phyloP scores from a whole-genome alignment of 2,329 filamentous ascomycete species.

The Delphinella strobiligena region DNA sequence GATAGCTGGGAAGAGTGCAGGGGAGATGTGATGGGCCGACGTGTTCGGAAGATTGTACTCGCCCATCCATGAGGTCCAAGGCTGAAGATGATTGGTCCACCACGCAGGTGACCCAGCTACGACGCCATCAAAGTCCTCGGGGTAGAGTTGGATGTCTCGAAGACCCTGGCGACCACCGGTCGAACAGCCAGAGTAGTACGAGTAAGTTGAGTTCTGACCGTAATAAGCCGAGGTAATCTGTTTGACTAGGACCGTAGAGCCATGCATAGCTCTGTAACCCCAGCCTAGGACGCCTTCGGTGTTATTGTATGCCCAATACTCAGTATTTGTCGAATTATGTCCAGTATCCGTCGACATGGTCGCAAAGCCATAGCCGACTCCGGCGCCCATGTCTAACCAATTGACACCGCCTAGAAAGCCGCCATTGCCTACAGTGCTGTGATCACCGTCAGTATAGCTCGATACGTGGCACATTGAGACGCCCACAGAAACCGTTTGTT shows the following conservation, averaged over 20 bases:
- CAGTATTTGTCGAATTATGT: slow-evolving; percentile 27
- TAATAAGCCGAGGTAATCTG: slow-evolving; percentile 38
- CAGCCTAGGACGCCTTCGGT: slow-evolving; percentile 27
- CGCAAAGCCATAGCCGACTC: slow-evolving; percentile 30
- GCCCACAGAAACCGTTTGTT: slow-evolving; percentile 19
- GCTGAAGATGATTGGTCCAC: slow-evolving; percentile 38
- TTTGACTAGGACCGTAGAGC: slow-evolving; percentile 37
- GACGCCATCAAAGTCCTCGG: slow-evolving; percentile 46
- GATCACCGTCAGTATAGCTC: neutral
- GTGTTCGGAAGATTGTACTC: slow-evolving; percentile 37
- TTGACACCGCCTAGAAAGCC: slow-evolving; percentile 37
- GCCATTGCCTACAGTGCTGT: slow-evolving; percentile 31
- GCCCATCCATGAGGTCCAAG: slow-evolving; percentile 33
- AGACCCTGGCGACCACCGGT: slow-evolving; percentile 48
- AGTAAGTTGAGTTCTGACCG: slow-evolving; percentile 28
- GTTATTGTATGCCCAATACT: slow-evolving; percentile 26
- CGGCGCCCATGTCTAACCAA: slow-evolving; percentile 35
- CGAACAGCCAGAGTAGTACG: slow-evolving; percentile 48
- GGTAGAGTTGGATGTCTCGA: slow-evolving; percentile 40
- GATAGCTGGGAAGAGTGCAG: slow-evolving; percentile 32
- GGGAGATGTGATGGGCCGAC: slow-evolving; percentile 32
- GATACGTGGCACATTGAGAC: neutral
- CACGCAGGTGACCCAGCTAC: slow-evolving; percentile 41
- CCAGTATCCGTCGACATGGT: slow-evolving; percentile 34
- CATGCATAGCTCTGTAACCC: slow-evolving; percentile 33